A percentile compares a stretch with the other conserved stretches of the same genome.
phyloP scores from a whole-genome alignment of 352 stramenopile species.

The Pythium chondricola region DNA sequence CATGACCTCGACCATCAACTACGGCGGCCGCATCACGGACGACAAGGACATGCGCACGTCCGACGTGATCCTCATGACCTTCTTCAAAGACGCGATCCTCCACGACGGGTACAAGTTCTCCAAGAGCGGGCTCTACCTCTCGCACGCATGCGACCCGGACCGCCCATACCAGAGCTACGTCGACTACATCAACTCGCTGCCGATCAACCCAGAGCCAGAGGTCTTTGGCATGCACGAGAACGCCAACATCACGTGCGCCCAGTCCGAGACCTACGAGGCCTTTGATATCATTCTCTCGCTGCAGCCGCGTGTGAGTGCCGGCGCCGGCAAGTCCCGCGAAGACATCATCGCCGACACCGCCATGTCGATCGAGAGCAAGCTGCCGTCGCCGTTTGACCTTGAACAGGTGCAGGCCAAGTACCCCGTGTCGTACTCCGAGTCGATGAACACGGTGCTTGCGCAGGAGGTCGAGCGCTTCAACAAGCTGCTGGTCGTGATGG shows the following conservation, averaged over 20 bases:
- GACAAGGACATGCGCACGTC: slow-evolving; percentile 92
- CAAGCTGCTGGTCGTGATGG: slow-evolving; percentile 62
- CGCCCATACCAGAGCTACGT: slow-evolving; percentile 82
- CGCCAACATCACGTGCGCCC: slow-evolving; percentile 91
- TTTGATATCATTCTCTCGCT: slow-evolving; percentile 87
- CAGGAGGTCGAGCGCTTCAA: slow-evolving; percentile 86
- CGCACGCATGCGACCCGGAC: slow-evolving; percentile 63
- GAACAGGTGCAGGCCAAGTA: slow-evolving; percentile 79
- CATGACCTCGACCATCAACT: slow-evolving; percentile 94
- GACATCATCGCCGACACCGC: slow-evolving; percentile 73
- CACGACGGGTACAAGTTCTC: slow-evolving; percentile 75
- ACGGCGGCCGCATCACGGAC: slow-evolving; percentile 91
- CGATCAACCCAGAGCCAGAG: slow-evolving; percentile 87
- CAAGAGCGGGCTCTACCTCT: slow-evolving; percentile 83
- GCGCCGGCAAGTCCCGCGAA: slow-evolving; percentile 64
- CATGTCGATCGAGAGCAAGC: slow-evolving; percentile 54
- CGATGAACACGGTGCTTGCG: slow-evolving; percentile 94
- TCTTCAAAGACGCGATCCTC: slow-evolving; percentile 83
- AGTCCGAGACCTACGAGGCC: slow-evolving; percentile 86
- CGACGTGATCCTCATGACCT: slow-evolving; percentile 85
- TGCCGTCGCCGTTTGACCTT: slow-evolving; percentile 67
- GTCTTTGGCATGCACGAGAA: slow-evolving; percentile 95
- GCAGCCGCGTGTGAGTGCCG: slow-evolving; percentile 61
- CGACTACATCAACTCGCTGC: slow-evolving; percentile 91
- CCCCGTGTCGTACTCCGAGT: slow-evolving; percentile 89